These are phyloP conservation scores for Austroboletus novae-zelandiae DNA, from an alignment of 1,284 basidiomycete species.

Conservation along the genomic window DNA sequence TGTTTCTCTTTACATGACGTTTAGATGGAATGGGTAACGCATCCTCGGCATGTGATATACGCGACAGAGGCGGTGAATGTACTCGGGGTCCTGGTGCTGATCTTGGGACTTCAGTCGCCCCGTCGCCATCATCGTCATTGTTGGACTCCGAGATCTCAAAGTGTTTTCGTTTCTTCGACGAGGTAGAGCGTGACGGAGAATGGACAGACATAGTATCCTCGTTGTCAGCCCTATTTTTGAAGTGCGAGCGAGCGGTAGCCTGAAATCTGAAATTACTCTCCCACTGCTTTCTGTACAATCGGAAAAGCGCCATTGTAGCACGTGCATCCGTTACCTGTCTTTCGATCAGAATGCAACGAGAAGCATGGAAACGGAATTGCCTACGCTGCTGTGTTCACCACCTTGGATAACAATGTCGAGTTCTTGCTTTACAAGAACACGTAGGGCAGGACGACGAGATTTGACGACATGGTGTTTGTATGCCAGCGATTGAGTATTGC, in stretches of 20 bases:
- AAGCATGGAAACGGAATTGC: slow-evolving; percentile 17
- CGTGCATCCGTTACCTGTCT: slow-evolving; percentile 86
- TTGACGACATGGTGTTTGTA: slow-evolving; percentile 56
- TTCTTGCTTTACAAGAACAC: slow-evolving; percentile 81
- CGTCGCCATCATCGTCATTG: slow-evolving; percentile 2
- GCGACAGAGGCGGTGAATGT: background rate
- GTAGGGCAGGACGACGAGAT: slow-evolving; percentile 72
- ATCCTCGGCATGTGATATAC: background rate
- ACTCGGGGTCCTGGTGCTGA: background rate
- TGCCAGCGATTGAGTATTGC: slow-evolving; percentile 81
- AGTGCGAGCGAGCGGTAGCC: background rate
- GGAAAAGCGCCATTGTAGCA: slow-evolving; percentile 94
- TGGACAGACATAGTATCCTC: background rate
- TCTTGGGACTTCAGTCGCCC: slow-evolving; percentile 5
- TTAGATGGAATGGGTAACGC: background rate
- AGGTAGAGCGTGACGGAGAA: background rate
- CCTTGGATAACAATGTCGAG: slow-evolving; percentile 83
- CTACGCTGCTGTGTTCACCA: slow-evolving; percentile 85
- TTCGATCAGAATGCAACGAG: slow-evolving; percentile 2
- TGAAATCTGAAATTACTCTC: slow-evolving; percentile 49
- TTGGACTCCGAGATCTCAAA: background rate
- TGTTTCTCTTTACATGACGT: slow-evolving; percentile 2
- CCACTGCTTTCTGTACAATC: slow-evolving; percentile 86
- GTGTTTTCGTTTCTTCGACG: slow-evolving; percentile 26
- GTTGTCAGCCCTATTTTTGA: background rate